A percentile compares a stretch with the other conserved stretches of the same genome.
Evolutionary conservation across 345 rosid species (phyloP).

Genomic region (Firmiana major): DNA sequence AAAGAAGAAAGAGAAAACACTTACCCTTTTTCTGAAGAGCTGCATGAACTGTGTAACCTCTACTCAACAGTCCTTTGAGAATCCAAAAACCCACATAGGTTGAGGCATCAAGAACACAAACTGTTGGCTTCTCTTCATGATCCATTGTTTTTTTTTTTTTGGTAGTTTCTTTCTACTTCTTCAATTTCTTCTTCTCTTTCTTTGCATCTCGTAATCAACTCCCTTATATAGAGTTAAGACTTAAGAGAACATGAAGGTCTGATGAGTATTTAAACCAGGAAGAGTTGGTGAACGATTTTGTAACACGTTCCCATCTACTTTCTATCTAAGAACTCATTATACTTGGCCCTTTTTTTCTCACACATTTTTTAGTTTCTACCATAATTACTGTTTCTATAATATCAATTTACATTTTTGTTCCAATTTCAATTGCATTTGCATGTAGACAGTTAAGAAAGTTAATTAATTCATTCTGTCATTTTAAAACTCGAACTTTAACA

Average conservation of each 20-base stretch:
- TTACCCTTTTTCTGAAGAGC: constrained; percentile 64
- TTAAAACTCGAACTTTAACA: too few species aligned
- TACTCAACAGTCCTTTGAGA: constrained; percentile 61
- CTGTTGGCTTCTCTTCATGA: constrained; percentile 32
- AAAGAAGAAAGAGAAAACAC: not conserved
- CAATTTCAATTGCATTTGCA: too few species aligned
- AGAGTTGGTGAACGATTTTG: constrained; percentile 61
- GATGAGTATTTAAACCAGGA: constrained; percentile 28
- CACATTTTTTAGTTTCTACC: too few species aligned
- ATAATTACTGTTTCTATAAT: too few species aligned
- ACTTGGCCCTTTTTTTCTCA: too few species aligned
- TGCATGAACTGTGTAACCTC: constrained; percentile 80
- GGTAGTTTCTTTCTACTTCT: not conserved
- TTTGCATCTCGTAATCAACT: not conserved
- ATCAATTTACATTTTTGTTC: too few species aligned
- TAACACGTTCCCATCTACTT: constrained; percentile 58
- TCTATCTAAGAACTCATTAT: not conserved
- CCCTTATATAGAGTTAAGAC: constrained; percentile 18
- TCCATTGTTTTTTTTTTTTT: constrained; percentile 22
- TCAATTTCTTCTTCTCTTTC: not conserved
- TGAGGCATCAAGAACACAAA: constrained; percentile 88
- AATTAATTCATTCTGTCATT: too few species aligned
- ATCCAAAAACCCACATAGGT: constrained; percentile 86
- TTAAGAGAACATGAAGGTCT: constrained; percentile 19
- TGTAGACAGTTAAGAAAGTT: not conserved